Conservation (phyloP, 2,329 filamentous ascomycete genomes). For the Fusarium haematococcum region DNA sequence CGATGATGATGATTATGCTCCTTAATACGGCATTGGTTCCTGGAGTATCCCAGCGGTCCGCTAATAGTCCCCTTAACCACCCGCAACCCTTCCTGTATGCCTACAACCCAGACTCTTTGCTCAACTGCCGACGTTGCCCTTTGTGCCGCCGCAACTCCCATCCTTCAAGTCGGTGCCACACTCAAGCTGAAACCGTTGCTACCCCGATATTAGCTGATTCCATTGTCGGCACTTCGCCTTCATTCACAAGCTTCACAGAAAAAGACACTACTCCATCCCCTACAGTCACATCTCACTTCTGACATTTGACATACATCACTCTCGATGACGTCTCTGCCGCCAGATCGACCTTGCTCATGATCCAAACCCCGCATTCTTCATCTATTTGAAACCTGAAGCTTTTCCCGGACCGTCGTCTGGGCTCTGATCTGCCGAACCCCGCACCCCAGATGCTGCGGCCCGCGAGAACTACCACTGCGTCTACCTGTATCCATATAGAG, state of each 20-base stretch:
- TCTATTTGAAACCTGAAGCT: background rate
- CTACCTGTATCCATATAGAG: background rate
- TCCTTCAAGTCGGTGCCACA: background rate
- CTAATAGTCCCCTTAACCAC: no score
- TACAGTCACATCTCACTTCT: background rate
- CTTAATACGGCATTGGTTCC: no score
- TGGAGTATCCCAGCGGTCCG: no score
- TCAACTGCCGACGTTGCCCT: background rate
- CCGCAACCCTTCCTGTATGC: no score
- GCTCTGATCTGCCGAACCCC: background rate
- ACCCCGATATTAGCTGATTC: background rate
- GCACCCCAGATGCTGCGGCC: no score
- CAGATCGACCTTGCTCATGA: background rate
- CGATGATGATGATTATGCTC: no score
- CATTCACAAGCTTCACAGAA: background rate
- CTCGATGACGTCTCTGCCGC: background rate
- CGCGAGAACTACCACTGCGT: background rate
- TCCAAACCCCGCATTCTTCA: background rate
- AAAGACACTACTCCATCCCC: background rate
- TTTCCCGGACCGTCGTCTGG: background rate
- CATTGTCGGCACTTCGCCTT: background rate
- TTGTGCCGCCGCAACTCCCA: background rate
- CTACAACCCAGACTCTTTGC: background rate
- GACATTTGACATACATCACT: background rate
- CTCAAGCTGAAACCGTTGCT: background rate